A percentile compares a stretch with the other conserved stretches of the same genome.
phyloP scores from a whole-genome alignment of 139 green algal genomes.

The Micractinium conductrix region DNA sequence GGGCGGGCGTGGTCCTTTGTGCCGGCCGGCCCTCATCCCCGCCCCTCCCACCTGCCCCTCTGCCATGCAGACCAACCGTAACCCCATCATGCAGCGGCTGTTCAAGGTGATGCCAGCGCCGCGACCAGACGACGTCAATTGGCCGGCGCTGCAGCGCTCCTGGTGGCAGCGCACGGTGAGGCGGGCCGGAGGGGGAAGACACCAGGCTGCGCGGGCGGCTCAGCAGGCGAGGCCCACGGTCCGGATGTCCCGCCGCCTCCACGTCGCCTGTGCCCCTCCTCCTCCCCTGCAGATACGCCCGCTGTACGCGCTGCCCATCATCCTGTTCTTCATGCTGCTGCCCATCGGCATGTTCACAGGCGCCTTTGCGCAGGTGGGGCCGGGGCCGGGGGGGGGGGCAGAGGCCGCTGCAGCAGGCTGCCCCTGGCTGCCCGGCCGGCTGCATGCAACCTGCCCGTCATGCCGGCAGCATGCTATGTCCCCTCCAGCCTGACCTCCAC shows the following conservation, averaged over 20 bases:
- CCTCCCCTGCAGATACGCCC: constrained; percentile 41
- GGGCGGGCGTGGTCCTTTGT: neutral
- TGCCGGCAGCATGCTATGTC: no score
- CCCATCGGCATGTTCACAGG: constrained; percentile 38
- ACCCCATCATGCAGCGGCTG: constrained; percentile 48
- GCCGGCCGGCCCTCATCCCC: neutral
- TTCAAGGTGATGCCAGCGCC: constrained; percentile 46
- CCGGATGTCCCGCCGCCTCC: neutral
- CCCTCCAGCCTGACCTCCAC: no score
- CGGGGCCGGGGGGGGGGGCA: no score
- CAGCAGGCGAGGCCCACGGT: no score
- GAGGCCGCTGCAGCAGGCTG: no score
- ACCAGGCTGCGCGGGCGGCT: no score
- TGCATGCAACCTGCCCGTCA: no score
- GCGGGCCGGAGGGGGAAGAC: no score
- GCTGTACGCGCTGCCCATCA: constrained; percentile 53
- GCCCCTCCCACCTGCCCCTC: neutral
- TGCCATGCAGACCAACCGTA: constrained; percentile 43
- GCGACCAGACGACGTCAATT: constrained; percentile 51
- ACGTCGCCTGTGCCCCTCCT: neutral
- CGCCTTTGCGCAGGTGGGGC: constrained; percentile 53
- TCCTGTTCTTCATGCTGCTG: constrained; percentile 63
- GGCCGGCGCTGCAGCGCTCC: constrained; percentile 42
- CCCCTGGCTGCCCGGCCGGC: no score
- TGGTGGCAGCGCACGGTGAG: constrained; percentile 55